These are phyloP conservation scores for Coniosporium tulheliwenetii DNA, from an alignment of 2,329 filamentous ascomycete species.

Conservation along the genomic window DNA sequence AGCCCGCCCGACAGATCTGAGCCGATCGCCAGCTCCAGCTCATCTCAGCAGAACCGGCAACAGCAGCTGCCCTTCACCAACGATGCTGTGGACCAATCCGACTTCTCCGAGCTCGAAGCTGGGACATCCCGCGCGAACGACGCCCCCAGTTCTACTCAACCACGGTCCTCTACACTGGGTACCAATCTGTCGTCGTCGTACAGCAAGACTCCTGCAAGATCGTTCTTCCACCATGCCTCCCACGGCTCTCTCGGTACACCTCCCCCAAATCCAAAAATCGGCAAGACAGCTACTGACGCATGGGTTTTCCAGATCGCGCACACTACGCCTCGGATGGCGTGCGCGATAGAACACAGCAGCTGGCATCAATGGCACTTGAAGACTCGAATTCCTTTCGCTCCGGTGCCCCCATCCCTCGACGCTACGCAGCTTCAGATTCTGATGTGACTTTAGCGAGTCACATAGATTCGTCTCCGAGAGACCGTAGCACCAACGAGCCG, in stretches of 20 bases:
- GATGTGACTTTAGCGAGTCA: no score
- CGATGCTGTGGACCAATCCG: slow-evolving; percentile 5
- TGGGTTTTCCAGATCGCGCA: slow-evolving; percentile 26
- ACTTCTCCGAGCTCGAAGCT: not conserved
- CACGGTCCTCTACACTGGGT: slow-evolving; percentile 5
- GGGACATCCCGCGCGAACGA: not conserved
- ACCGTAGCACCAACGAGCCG: no score
- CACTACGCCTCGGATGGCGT: slow-evolving; percentile 22
- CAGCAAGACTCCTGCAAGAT: slow-evolving; percentile 14
- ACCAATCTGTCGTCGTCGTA: slow-evolving; percentile 12
- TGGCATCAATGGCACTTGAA: slow-evolving; percentile 19
- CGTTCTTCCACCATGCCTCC: slow-evolving; percentile 15
- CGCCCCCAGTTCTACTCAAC: slow-evolving; percentile 2
- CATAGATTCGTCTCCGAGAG: no score
- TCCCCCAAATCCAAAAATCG: not conserved
- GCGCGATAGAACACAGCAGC: slow-evolving; percentile 19
- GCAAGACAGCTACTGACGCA: not conserved
- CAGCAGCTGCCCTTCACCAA: slow-evolving; percentile 7
- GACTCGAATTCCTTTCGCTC: slow-evolving; percentile 9
- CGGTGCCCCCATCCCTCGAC: not conserved
- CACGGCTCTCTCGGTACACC: slow-evolving; percentile 1
- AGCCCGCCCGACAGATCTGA: no score
- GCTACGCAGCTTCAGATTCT: no score
- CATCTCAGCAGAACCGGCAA: slow-evolving; percentile 5
- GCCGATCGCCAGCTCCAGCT: slow-evolving; percentile 1